Evolutionary conservation across 768 basidiomycete genomes (phyloP).

Genomic region (Cystobasidium ongulense): DNA sequence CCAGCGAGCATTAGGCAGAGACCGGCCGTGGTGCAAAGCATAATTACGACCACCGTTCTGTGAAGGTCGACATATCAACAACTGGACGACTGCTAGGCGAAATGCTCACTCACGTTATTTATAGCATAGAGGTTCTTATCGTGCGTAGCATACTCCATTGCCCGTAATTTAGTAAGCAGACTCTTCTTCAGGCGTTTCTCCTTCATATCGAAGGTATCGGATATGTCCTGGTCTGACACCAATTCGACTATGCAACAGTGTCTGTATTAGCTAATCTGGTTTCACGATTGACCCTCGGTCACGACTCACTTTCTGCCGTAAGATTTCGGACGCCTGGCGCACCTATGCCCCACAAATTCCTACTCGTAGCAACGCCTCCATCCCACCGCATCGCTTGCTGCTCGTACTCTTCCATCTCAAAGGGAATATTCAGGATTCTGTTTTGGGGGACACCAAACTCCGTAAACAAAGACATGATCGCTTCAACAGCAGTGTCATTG

Average conservation of each 20-base stretch:
- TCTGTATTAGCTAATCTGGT: too few relatives aligned
- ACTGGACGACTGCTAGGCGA: too few relatives aligned
- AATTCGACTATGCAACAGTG: constrained; percentile 26
- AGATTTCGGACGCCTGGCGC: neutral
- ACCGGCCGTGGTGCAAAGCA: constrained; percentile 40
- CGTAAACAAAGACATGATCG: constrained; percentile 38
- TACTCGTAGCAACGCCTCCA: constrained; percentile 36
- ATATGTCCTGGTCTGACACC: constrained; percentile 5
- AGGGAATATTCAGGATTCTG: constrained; percentile 40
- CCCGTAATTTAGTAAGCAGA: constrained; percentile 36
- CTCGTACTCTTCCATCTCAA: constrained; percentile 41
- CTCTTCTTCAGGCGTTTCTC: constrained; percentile 28
- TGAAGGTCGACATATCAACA: too few relatives aligned
- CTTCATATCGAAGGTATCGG: neutral
- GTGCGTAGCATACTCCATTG: constrained; percentile 41
- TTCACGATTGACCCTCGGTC: too few relatives aligned
- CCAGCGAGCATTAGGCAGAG: constrained; percentile 40
- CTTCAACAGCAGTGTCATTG: constrained; percentile 33
- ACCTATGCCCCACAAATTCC: constrained; percentile 38
- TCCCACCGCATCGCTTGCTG: constrained; percentile 40
- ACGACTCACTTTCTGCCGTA: neutral
- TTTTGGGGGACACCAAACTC: constrained; percentile 37
- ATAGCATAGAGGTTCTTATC: constrained; percentile 44
- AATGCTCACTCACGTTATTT: constrained; percentile 40
- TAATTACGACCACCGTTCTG: constrained; percentile 44